phyloP scores from a whole-genome alignment of 768 basidiomycete species.

The Kondoa subrosea region DNA sequence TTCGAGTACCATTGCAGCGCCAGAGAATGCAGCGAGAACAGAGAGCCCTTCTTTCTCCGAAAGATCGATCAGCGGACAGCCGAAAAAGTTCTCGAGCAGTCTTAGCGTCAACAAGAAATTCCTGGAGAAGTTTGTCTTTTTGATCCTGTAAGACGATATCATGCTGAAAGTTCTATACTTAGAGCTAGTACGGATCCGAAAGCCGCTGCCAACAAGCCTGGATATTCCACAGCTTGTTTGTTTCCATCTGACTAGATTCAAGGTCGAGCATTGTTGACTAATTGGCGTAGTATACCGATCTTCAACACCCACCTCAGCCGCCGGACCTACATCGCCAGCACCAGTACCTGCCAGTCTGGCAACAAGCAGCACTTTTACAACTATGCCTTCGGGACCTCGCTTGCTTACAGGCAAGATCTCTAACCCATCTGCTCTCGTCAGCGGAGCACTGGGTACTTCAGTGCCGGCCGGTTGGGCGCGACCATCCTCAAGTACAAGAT shows the following conservation, averaged over 20 bases:
- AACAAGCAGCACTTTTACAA: background rate
- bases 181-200: background rate
- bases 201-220: background rate
- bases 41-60: background rate
- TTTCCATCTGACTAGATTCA: background rate
- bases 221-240: background rate
- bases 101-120: slow-evolving; percentile 95
- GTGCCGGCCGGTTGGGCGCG: background rate
- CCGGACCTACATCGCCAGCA: slow-evolving; percentile 2
- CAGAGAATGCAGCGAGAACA: background rate
- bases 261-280: background rate
- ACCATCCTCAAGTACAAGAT: too few relatives aligned
- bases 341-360: background rate
- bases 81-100: slow-evolving; percentile 66
- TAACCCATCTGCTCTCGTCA: background rate
- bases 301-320: background rate
- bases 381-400: slow-evolving; percentile 22
- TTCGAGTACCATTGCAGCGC: background rate
- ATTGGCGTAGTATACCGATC: background rate
- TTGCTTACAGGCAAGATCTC: slow-evolving; percentile 27
- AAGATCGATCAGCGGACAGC: background rate
- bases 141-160: background rate
- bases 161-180: too few relatives aligned
- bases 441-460: slow-evolving; percentile 8
- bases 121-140: slow-evolving; percentile 49